A percentile compares a stretch with the other conserved stretches of the same genome.
Evolutionary conservation across 495 filamentous ascomycete species (phyloP).

Genomic region (Penicillium fimorum): DNA sequence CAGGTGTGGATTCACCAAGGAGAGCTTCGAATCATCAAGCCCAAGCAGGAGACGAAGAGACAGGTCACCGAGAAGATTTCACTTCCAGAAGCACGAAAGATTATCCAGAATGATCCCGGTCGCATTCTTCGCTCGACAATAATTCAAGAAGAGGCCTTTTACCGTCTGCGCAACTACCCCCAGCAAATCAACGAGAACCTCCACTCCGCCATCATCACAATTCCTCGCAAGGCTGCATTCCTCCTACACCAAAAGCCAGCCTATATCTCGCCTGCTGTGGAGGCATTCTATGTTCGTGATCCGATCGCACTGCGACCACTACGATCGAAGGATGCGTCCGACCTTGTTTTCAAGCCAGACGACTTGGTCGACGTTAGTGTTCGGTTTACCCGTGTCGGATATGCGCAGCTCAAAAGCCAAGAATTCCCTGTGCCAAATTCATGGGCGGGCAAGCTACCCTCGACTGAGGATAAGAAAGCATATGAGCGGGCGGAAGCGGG

Average conservation of each 20-base stretch:
- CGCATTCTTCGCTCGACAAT: slow-evolving; percentile 61
- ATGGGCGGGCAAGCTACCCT: slow-evolving; percentile 52
- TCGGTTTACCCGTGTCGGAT: slow-evolving; percentile 83
- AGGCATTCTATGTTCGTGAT: slow-evolving; percentile 92
- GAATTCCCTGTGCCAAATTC: slow-evolving; percentile 66
- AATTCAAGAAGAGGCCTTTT: slow-evolving; percentile 87
- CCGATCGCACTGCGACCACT: slow-evolving; percentile 73
- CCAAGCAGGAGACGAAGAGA: slow-evolving; percentile 31
- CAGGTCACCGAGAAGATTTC: slow-evolving; percentile 51
- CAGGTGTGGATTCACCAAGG: slow-evolving; percentile 76
- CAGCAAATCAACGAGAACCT: slow-evolving; percentile 64
- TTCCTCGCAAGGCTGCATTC: slow-evolving; percentile 82
- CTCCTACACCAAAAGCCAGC: slow-evolving; percentile 70
- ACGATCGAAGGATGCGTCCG: slow-evolving; percentile 43
- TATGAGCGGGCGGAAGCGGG: slow-evolving; percentile 64
- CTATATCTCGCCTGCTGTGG: slow-evolving; percentile 76
- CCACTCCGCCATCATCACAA: slow-evolving; percentile 66
- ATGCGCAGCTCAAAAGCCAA: slow-evolving; percentile 89
- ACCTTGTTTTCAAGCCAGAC: slow-evolving; percentile 63
- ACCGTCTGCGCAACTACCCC: slow-evolving; percentile 80
- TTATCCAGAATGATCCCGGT: slow-evolving; percentile 52
- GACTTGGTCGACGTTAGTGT: slow-evolving; percentile 78
- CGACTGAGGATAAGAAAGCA: slow-evolving; percentile 33
- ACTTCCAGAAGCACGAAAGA: slow-evolving; percentile 57
- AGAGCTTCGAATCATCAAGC: slow-evolving; percentile 72